phyloP scores from a whole-genome alignment of 257 asterid species.

The Thymus quinquecostatus region DNA sequence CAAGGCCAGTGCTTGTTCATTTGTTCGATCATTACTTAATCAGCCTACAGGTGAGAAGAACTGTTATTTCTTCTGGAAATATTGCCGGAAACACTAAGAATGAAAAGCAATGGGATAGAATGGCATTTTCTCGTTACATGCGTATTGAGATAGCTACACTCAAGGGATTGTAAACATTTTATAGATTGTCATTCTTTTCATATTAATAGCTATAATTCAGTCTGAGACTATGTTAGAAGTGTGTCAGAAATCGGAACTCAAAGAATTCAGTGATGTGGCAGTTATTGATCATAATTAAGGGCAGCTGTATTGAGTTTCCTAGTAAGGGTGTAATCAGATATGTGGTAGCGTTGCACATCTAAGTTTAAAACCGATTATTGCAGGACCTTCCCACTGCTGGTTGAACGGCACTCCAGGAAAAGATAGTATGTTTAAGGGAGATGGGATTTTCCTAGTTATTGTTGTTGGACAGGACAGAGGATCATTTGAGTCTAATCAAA shows the following conservation, averaged over 20 bases:
- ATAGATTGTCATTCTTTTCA: neutral
- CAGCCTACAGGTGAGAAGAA: conserved; percentile 60
- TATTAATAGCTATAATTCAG: too few relatives aligned
- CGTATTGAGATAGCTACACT: neutral
- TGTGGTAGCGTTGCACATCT: conserved; percentile 2
- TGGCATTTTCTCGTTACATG: neutral
- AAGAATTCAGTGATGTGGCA: neutral
- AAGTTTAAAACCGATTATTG: conserved; percentile 31
- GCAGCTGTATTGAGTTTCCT: neutral
- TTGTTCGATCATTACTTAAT: conserved; percentile 56
- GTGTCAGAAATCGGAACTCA: too few relatives aligned
- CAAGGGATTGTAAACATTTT: neutral
- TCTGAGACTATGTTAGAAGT: too few relatives aligned
- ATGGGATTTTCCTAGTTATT: conserved; percentile 57
- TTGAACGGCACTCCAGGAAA: conserved; percentile 45
- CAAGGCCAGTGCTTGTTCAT: conserved; percentile 48
- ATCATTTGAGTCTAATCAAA: conserved; percentile 43
- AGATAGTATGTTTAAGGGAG: conserved; percentile 51
- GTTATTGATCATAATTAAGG: neutral
- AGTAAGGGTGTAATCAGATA: neutral
- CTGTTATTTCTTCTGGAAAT: conserved; percentile 19
- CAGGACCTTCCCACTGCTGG: conserved; percentile 85
- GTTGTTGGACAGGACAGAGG: conserved; percentile 50
- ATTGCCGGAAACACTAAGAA: conserved; percentile 16
- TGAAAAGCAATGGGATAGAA: neutral